Evolutionary conservation across 2,329 filamentous ascomycete species (phyloP), one percentile per base, ranked within the genome.

Genomic region (Arthrobotrys sinensis): DNA sequence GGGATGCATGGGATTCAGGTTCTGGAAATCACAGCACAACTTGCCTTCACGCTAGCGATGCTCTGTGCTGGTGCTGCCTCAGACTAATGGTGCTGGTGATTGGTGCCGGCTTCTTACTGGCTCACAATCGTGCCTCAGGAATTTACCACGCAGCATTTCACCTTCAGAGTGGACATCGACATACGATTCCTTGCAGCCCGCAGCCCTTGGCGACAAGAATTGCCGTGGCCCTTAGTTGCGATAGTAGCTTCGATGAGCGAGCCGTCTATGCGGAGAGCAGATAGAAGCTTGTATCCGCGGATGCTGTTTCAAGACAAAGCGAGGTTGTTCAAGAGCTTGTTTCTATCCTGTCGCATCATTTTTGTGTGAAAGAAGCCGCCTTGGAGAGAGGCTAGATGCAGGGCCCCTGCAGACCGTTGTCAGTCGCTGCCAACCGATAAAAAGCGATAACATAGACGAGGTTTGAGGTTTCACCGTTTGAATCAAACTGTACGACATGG

Each of bases 331-430:
- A 16, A 45, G 6, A 21, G 32, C 16, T 36, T 38, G 21, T 40
- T 32, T n/a, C 10, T 38, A 55, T 3, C 28, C 19, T 21, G 24
- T n/a, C n/a, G 40, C 12, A 45, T 45, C 40, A 45, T 45, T 45
- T 45, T 12, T 1, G 40, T 1, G 40, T 16, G 40, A 45, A 40
- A 57, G 16, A 63, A 34, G 50, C 32, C 19, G 69, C 69, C 69
- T 73, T 73, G 69, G 14, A 45, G 60, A 53, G 21, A 65, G 46
- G 21, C 68, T 48, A 48, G 32, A 55, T 38, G 69, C 50, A 62
- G 52, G 28, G 16, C 43, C 34, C 40, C 52, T 66, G 69, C 60
- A 60, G 36, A 19, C 32, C 38, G 16, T 34, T 16, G 21, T 53
- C 7, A 28, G 45, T 34, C 24, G n/a, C 16, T 60, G 43, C 52